Evolutionary conservation across 225 moss, liverwort and hornwort species (phyloP), one percentile per base, ranked within the genome.

Genomic region (Takakia lepidozioides): DNA sequence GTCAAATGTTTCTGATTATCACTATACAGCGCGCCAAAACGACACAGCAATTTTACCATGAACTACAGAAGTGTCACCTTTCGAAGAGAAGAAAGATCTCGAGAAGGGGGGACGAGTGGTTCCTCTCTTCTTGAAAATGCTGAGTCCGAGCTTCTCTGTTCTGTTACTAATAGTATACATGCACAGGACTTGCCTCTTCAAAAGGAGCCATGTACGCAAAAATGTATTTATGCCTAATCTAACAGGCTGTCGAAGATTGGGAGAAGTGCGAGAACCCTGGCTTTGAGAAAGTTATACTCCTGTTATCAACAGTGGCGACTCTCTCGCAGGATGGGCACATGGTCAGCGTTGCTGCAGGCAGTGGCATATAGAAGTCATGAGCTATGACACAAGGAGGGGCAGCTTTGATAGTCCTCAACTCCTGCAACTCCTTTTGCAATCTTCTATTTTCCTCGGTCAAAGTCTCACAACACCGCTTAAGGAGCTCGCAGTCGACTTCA

Each of bases 241-340:
- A 98, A 52, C 98, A 98, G 24, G 91, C 90, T 7, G 98, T 82
- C 32, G 91, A 87, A 0, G 98, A 87, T 68, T 90, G 90, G 8
- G 90, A 82, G 46, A 75, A 83, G 58, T 88, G 88, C 10, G 86
- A 84, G 66, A 83, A 98, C 24, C 85, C 80, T 0, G 91, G 85
- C 66, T 87, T 98, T 30, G 91, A 76, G 54, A 98, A 91, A 18
- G 98, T 71, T 1, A 91, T 52, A 10, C 82, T 80, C 62, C 90
- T 80, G 56, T 98, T 91, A 60, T 98, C 98, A 48, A 98, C 84
- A 0, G 87, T 91, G 19, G 98, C 90, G 1, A 98, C 80, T 74
- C 98, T 69, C 55, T 98, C 98, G 10, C 98, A 98, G 0, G 91
- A 91, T 1, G 98, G 98, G 51, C 98, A 98, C 98, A 98, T 98